Conservation (phyloP, 1,139 yeast genomes). For the Hyphopichia pseudoburtonii region DNA sequence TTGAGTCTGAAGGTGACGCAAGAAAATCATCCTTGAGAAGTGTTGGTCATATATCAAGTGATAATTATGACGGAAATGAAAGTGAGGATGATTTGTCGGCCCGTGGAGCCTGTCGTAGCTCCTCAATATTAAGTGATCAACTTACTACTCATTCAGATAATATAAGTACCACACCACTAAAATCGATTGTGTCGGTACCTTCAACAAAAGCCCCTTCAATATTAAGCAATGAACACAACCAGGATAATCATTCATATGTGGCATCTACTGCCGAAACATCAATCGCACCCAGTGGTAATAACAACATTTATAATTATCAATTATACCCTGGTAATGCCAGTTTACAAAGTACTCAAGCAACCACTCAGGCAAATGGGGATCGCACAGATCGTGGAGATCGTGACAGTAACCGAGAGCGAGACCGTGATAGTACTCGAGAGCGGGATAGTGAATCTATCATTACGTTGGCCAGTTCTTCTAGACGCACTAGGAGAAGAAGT, state of each 20-base stretch:
- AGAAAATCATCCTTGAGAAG: conserved; percentile 6
- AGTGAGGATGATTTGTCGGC: conserved; percentile 6
- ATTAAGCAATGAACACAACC: conserved; percentile 32
- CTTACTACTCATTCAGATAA: conserved; percentile 23
- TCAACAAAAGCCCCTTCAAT: conserved; percentile 47
- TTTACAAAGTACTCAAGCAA: conserved; percentile 1
- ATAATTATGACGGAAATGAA: conserved; percentile 6
- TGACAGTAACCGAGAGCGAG: conserved; percentile 1
- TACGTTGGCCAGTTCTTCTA: conserved; percentile 53
- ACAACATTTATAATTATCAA: conserved; percentile 4
- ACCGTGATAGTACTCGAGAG: conserved; percentile 16
- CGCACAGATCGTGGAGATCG: too few species aligned
- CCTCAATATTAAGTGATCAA: conserved; percentile 13
- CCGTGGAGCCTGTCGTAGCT: not conserved
- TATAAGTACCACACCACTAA: conserved; percentile 52
- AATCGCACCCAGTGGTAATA: conserved; percentile 40
- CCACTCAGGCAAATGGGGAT: too few species aligned
- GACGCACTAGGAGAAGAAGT: conserved; percentile 51
- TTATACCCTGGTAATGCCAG: conserved; percentile 4
- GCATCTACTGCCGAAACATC: conserved; percentile 58
- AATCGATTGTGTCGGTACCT: conserved; percentile 50
- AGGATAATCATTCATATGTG: conserved; percentile 37
- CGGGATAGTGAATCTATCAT: conserved; percentile 55
- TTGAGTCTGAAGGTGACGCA: conserved; percentile 2
- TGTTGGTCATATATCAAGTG: conserved; percentile 7